A percentile compares a stretch with the other conserved stretches of the same genome.
These are phyloP conservation scores for Epichloe sp. DNA, from an alignment of 2,329 filamentous ascomycete genomes.

Conservation along the genomic window DNA sequence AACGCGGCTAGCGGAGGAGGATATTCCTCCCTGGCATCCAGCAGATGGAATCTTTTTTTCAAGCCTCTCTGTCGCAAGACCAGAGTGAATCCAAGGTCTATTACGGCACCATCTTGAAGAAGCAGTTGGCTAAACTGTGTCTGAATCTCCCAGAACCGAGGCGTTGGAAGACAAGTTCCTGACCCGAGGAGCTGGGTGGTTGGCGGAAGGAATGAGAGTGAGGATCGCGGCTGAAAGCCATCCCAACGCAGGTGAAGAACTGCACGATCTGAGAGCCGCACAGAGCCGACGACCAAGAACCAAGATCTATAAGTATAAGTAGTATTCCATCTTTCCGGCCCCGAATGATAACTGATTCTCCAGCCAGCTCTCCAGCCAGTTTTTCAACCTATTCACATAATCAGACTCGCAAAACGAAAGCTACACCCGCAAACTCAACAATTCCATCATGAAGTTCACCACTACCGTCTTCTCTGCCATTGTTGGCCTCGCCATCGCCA, in stretches of 20 bases:
- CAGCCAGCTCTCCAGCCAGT: not conserved
- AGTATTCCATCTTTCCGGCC: not conserved
- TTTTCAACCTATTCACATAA: not conserved
- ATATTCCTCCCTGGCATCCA: too few relatives aligned
- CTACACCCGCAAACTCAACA: not conserved
- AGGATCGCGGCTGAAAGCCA: not conserved
- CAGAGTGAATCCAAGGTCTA: too few relatives aligned
- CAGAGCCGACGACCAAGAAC: not conserved
- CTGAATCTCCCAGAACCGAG: too few relatives aligned
- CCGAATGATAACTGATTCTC: not conserved
- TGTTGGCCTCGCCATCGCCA: not conserved
- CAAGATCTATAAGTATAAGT: not conserved
- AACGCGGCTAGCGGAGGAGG: too few relatives aligned
- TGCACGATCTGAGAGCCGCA: not conserved
- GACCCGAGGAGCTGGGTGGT: not conserved
- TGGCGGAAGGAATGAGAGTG: not conserved
- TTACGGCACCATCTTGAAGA: too few relatives aligned
- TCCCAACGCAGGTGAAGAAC: not conserved
- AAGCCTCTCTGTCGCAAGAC: too few relatives aligned
- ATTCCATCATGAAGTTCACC: constrained; percentile 1
- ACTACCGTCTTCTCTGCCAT: not conserved
- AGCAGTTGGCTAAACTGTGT: too few relatives aligned
- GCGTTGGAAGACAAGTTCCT: too few relatives aligned
- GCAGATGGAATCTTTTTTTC: too few relatives aligned
- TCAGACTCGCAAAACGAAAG: not conserved